Conservation (phyloP, 371 early-diverging fungal species). For the Astathelohania contejeani region DNA sequence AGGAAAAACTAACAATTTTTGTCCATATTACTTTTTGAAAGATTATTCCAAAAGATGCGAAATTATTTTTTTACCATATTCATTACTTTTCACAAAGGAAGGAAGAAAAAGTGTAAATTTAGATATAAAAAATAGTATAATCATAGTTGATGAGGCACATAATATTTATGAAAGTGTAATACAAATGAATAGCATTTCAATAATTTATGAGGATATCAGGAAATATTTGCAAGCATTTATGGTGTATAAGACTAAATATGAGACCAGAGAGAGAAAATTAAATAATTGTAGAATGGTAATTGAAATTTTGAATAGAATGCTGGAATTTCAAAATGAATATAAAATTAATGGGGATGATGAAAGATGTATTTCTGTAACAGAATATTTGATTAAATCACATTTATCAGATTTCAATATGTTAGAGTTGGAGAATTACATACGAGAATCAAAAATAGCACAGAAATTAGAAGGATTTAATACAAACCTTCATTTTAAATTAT, state of each 20-base stretch:
- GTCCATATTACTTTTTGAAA: constrained; percentile 50
- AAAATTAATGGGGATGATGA: background rate
- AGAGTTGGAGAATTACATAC: constrained; percentile 40
- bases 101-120: constrained; percentile 37
- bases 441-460: background rate
- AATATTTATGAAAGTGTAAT: constrained; percentile 49
- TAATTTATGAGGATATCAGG: constrained; percentile 14
- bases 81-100: constrained; percentile 41
- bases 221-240: constrained; percentile 4
- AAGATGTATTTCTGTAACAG: constrained; percentile 26
- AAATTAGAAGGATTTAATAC: constrained; percentile 29
- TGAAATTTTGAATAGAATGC: constrained; percentile 17
- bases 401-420: constrained; percentile 41
- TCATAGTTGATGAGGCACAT: constrained; percentile 53
- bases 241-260: constrained; percentile 13
- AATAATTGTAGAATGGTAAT: constrained; percentile 7
- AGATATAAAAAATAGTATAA: constrained; percentile 32
- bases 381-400: constrained; percentile 36
- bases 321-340: background rate
- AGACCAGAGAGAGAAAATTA: constrained; percentile 7
- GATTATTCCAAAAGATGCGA: constrained; percentile 19
- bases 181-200: constrained; percentile 33
- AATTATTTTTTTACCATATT: constrained; percentile 51
- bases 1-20: constrained; percentile 28
- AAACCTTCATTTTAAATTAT: constrained; percentile 3